A percentile compares a stretch with the other conserved stretches of the same genome.
These are phyloP conservation scores for Leccinum holopus DNA, from an alignment of 1,284 basidiomycete genomes.

Conservation along the genomic window DNA sequence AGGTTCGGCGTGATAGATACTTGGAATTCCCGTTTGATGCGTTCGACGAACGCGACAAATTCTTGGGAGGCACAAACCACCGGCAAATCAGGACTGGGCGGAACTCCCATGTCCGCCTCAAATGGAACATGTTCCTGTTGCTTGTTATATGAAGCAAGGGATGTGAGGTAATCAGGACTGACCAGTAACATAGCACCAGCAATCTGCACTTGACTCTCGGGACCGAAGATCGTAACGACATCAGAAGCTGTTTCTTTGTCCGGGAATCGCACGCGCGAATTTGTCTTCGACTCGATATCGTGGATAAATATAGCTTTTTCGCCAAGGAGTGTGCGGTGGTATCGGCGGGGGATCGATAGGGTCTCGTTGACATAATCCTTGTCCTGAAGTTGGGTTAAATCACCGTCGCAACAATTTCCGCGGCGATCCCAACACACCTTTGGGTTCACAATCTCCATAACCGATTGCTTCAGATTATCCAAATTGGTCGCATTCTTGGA, in stretches of 20 bases:
- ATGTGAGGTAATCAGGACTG: constrained; percentile 30
- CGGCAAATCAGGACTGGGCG: constrained; percentile 77
- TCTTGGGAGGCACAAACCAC: constrained; percentile 75
- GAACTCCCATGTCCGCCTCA: constrained; percentile 93
- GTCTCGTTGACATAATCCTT: constrained; percentile 96
- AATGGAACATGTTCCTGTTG: constrained; percentile 92
- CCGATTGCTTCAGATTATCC: constrained; percentile 93
- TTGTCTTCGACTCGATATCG: constrained; percentile 96
- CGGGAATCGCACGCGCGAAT: constrained; percentile 92
- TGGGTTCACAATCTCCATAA: constrained; percentile 97
- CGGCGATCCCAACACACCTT: constrained; percentile 57
- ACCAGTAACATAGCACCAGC: constrained; percentile 95
- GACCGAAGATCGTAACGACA: constrained; percentile 90
- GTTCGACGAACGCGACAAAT: constrained; percentile 81
- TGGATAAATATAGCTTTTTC: constrained; percentile 97
- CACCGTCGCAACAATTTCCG: not conserved
- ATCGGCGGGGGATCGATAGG: constrained; percentile 88
- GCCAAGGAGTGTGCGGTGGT: constrained; percentile 92
- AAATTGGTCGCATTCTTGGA: constrained; percentile 97
- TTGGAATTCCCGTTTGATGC: constrained; percentile 91
- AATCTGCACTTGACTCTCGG: constrained; percentile 95
- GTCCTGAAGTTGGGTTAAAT: constrained; percentile 53
- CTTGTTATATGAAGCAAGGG: constrained; percentile 14
- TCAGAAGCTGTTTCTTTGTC: constrained; percentile 94
- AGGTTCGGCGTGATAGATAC: constrained; percentile 83